Base-by-base conservation (phyloP, 1,284 basidiomycete species). In the Ganoderma resinaceum region DNA sequence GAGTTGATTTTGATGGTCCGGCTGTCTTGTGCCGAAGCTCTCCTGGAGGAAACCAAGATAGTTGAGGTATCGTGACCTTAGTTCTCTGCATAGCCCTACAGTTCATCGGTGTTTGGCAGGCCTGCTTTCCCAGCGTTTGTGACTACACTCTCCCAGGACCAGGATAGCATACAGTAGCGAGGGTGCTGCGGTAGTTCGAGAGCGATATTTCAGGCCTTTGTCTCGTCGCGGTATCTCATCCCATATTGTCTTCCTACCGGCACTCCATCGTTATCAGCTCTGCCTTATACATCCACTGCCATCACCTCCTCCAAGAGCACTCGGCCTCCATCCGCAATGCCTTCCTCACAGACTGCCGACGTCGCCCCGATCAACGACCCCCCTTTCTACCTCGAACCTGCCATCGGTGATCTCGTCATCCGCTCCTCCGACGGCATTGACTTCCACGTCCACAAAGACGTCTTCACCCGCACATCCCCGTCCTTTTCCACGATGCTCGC, bases 391-490 rank as follows among this genome's bases (percentile, higher is more conserved):
- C 23, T 26, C 26, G 14, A 61, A 2, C 29, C 60, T 20, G 8
- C 55, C 2, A 67, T 62, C 57, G 73, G 66, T 70, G 71, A 76
- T 75, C 69, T 76, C 70, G 77, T 79, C 77, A 70, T 76, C 72
- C 74, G 73, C 67, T 70, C 63, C 8, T 38, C 38, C 8, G 63
- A 68, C 23, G 60, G 53, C 9, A 33, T 59, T 3, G 40, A 62
- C n/a, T 62, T 65, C 43, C 42, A 65, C 18, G 63, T 65, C 33
- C 38, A 68, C 67, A 62, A 59, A 42, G 38, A 46, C 40, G 59
- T 65, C 67, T 33, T 68, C 8, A 52, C 33, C 20, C 42, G 29
- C 20, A 42, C 42, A 14, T 68, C 63, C 3, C n/a, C 42, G 8
- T 16, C 57, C 59, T 65, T 65, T 26, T 29, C 37, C 14, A 31